These are phyloP conservation scores for Cyberlindnera saturnus DNA, from an alignment of 805 yeast species.

Conservation along the genomic window DNA sequence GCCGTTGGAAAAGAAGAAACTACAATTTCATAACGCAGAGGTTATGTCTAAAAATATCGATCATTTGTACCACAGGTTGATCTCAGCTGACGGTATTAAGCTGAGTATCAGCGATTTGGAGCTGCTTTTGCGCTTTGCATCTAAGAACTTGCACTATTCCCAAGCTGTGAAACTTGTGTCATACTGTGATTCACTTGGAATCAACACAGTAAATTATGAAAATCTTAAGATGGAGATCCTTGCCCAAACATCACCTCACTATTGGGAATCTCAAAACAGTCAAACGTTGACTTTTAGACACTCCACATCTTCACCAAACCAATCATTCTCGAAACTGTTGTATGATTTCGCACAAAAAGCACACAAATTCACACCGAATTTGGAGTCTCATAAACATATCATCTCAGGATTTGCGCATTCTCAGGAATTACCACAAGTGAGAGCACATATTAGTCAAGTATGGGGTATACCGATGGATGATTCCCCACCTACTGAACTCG, in stretches of 20 bases:
- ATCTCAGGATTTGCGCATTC: conserved; percentile 17
- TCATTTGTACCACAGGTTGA: conserved; percentile 1
- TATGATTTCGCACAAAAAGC: conserved; percentile 5
- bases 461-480: conserved; percentile 18
- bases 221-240: conserved; percentile 13
- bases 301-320: not conserved
- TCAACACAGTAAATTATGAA: conserved; percentile 9
- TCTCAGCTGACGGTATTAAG: not conserved
- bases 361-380: conserved; percentile 8
- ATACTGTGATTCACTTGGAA: conserved; percentile 2
- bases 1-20: not conserved
- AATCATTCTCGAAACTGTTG: conserved; percentile 6
- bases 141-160: conserved; percentile 3
- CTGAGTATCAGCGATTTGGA: conserved; percentile 8
- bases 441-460: conserved; percentile 12
- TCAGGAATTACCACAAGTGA: conserved; percentile 15
- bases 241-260: conserved; percentile 14
- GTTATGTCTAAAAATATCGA: not conserved
- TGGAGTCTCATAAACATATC: conserved; percentile 17
- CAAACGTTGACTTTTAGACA: not conserved
- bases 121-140: conserved; percentile 1
- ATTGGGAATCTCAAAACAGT: conserved; percentile 8
- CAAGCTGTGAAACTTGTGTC: conserved; percentile 8
- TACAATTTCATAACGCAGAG: not conserved
- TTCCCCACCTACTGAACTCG: conserved; percentile 1